phyloP scores from a whole-genome alignment of 805 yeast species.

The Brettanomyces nanus region DNA sequence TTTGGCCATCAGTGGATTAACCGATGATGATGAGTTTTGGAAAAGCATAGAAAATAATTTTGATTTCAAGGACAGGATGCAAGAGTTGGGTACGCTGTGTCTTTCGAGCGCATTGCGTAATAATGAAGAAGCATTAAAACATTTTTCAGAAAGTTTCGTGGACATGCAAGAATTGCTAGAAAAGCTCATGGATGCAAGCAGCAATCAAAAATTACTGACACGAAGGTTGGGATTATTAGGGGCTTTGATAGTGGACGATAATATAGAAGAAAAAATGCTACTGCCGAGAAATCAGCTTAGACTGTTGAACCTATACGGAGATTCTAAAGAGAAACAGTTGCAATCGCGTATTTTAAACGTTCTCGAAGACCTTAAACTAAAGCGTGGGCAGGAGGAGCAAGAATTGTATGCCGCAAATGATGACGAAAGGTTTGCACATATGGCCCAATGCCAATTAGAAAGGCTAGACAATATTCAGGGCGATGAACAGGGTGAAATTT shows the following conservation, averaged over 20 bases:
- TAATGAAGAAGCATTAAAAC: constrained; percentile 39
- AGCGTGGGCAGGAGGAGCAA: constrained; percentile 7
- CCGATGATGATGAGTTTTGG: too few relatives aligned
- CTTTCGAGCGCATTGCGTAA: constrained; percentile 67
- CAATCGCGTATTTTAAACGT: constrained; percentile 37
- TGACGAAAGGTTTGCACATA: constrained; percentile 28
- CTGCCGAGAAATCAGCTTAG: constrained; percentile 10
- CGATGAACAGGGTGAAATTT: constrained; percentile 33
- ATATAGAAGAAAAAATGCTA: constrained; percentile 21
- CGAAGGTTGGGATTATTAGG: constrained; percentile 46
- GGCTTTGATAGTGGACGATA: constrained; percentile 30
- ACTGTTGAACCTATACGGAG: constrained; percentile 19
- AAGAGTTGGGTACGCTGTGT: constrained; percentile 51
- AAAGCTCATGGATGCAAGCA: constrained; percentile 10
- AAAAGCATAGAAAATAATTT: too few relatives aligned
- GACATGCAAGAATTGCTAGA: constrained; percentile 13
- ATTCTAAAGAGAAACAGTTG: constrained; percentile 14
- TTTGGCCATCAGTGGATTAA: constrained; percentile 12
- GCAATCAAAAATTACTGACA: constrained; percentile 14
- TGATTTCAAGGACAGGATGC: constrained; percentile 17
- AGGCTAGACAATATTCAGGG: constrained; percentile 15
- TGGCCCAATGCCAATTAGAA: constrained; percentile 29
- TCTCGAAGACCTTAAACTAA: constrained; percentile 31
- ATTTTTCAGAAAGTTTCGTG: constrained; percentile 11
- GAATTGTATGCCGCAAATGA: constrained; percentile 7